These are phyloP conservation scores for Citrus australasica DNA, from an alignment of 345 rosid genomes.

Conservation along the genomic window DNA sequence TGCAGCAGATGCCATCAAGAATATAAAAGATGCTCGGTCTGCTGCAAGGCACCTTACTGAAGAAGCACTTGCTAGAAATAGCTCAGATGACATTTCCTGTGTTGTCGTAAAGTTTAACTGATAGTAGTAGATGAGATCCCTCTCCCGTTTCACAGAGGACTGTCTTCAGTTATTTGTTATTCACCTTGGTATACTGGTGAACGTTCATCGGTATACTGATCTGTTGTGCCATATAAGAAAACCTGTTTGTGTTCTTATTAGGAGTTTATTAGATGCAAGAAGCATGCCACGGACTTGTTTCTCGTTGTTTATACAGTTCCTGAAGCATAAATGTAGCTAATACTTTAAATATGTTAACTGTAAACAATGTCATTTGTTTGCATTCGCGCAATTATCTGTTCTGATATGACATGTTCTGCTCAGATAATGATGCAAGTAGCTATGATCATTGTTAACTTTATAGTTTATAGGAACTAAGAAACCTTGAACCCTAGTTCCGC, in stretches of 20 bases:
- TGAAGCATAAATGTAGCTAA: neutral
- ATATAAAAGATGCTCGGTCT: conserved; percentile 64
- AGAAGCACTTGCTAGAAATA: conserved; percentile 70
- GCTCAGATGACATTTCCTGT: conserved; percentile 86
- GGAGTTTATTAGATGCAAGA: neutral
- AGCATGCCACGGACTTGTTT: neutral
- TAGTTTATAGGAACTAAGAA: too few relatives aligned
- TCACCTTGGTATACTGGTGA: neutral
- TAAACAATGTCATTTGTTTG: neutral
- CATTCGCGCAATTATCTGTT: too few relatives aligned
- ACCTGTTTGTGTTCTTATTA: neutral
- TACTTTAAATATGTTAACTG: neutral
- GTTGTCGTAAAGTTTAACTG: conserved; percentile 68
- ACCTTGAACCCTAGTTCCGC: too few relatives aligned
- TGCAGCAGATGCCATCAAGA: conserved; percentile 63
- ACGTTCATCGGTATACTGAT: neutral
- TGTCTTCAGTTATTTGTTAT: neutral
- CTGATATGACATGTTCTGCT: too few relatives aligned
- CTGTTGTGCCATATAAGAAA: conserved; percentile 3
- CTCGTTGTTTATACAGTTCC: neutral
- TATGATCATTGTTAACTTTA: too few relatives aligned
- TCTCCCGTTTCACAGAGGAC: neutral
- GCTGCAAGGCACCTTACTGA: conserved; percentile 88
- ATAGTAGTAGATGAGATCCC: conserved; percentile 9
- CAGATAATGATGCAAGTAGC: too few relatives aligned